Evolutionary conservation across 495 filamentous ascomycete species (phyloP).

Genomic region (Penicillium pulvis): DNA sequence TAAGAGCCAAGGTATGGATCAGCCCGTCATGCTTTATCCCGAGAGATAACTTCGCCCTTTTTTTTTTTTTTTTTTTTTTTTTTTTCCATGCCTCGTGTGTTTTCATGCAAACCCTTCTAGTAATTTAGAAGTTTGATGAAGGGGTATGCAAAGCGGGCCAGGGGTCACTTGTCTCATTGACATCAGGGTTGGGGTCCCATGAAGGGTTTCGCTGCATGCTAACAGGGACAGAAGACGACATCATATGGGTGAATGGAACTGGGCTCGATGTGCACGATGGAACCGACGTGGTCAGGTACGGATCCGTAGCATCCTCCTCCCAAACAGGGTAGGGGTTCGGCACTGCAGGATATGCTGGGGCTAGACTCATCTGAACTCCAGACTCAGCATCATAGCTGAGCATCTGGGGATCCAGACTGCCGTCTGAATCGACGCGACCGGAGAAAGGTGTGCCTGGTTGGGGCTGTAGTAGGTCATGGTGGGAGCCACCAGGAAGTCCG

Average conservation of each 20-base stretch:
- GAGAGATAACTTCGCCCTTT: neutral
- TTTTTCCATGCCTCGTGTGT: neutral
- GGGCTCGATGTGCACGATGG: constrained; percentile 12
- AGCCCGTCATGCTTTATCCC: constrained; percentile 9
- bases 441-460: constrained; percentile 26
- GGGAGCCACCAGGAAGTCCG: constrained; percentile 55
- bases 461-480: constrained; percentile 55
- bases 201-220: constrained; percentile 18
- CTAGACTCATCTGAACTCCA: constrained; percentile 1
- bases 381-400: constrained; percentile 31
- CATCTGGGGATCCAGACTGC: constrained; percentile 51
- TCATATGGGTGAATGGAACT: constrained; percentile 3
- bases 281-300: constrained; percentile 8
- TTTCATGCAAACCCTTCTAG: neutral
- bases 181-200: constrained; percentile 14
- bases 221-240: constrained; percentile 1
- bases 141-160: constrained; percentile 9
- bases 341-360: neutral
- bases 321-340: constrained; percentile 15
- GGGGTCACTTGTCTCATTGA: constrained; percentile 4
- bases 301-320: neutral
- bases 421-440: constrained; percentile 14
- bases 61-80: neutral
- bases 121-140: neutral
- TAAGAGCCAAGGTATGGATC: neutral